phyloP scores from a whole-genome alignment of 441 rosid genomes.

The Populus hybrid region DNA sequence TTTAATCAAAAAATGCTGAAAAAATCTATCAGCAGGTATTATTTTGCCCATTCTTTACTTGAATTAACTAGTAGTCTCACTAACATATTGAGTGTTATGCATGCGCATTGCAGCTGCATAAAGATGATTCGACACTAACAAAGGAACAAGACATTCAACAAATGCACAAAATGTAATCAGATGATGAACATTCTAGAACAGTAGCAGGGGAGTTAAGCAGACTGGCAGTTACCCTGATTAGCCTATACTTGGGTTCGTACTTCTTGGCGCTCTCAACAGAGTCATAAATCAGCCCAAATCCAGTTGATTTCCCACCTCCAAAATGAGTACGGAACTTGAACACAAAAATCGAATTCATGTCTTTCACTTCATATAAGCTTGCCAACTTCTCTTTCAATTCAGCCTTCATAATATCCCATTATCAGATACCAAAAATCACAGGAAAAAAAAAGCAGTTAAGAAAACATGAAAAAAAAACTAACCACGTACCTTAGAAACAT shows the following conservation, averaged over 20 bases:
- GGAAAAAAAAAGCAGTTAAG: neutral
- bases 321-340: conserved; percentile 84
- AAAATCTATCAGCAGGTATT: neutral
- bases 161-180: neutral
- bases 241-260: conserved; percentile 78
- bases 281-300: conserved; percentile 79
- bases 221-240: conserved; percentile 53
- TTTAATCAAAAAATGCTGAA: neutral
- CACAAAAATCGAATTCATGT: conserved; percentile 70
- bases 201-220: neutral
- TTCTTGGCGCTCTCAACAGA: conserved; percentile 75
- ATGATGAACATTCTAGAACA: neutral
- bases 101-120: neutral
- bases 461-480: neutral
- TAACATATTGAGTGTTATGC: neutral
- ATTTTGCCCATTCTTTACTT: neutral
- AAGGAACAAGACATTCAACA: neutral
- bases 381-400: conserved; percentile 78
- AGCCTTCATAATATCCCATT: conserved; percentile 32
- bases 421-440: neutral
- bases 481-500: conserved; percentile 65
- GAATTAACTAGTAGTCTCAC: neutral
- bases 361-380: conserved; percentile 72
- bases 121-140: neutral
- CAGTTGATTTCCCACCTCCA: conserved; percentile 87